Evolutionary conservation across 371 early-diverging fungal genomes (phyloP).

Genomic region (Nematocida homosporus): DNA sequence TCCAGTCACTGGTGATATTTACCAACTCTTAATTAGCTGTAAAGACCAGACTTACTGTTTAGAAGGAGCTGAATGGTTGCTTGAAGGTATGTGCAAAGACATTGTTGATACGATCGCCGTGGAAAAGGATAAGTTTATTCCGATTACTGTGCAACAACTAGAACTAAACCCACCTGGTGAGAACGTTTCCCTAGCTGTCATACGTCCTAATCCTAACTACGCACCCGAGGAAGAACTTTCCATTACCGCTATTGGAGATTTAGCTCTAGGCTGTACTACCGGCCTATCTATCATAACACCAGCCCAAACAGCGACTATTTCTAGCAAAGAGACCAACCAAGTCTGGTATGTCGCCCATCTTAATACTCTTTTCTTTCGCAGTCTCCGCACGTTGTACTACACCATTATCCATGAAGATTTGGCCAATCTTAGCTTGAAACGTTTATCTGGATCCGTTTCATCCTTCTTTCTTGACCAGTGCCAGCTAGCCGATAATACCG

Average conservation of each 20-base stretch:
- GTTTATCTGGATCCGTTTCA: neutral
- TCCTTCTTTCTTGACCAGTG: constrained; percentile 15
- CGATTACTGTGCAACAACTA: too few species aligned
- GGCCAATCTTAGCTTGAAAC: neutral
- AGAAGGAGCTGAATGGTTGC: neutral
- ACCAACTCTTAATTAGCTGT: neutral
- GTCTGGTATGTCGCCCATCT: constrained; percentile 51
- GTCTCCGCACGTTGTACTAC: constrained; percentile 15
- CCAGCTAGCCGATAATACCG: neutral
- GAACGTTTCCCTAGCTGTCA: too few species aligned
- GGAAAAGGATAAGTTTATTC: constrained; percentile 15
- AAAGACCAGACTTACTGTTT: neutral
- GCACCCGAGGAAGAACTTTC: too few species aligned
- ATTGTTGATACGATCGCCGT: neutral
- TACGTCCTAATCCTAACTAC: too few species aligned
- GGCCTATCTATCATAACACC: neutral
- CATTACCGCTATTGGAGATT: too few species aligned
- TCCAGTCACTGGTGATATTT: neutral
- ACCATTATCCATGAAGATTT: neutral
- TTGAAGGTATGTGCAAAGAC: neutral
- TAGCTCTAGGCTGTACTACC: neutral
- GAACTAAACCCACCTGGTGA: too few species aligned
- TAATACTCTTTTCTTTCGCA: constrained; percentile 45
- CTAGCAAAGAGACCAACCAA: constrained; percentile 37
- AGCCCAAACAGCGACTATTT: constrained; percentile 34